These are phyloP conservation scores for Combretum micranthum DNA, from an alignment of 345 rosid genomes.

Conservation along the genomic window DNA sequence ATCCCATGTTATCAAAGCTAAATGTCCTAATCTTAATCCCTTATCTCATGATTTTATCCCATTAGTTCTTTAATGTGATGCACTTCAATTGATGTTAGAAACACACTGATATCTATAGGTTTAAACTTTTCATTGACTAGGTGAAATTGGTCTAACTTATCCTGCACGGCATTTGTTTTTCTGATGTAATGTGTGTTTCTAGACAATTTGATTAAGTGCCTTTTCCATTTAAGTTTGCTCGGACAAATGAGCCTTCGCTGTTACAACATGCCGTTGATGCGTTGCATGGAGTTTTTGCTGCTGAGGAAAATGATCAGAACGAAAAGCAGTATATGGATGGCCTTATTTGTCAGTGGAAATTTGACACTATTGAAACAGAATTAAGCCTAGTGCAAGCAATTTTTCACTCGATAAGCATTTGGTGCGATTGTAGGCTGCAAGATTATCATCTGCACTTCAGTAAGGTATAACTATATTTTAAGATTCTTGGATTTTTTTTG, in stretches of 20 bases:
- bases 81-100: no score
- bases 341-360: constrained; percentile 48
- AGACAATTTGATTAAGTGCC: not conserved
- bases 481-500: not conserved
- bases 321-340: constrained; percentile 51
- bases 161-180: no score
- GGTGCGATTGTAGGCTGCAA: constrained; percentile 69
- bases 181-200: not conserved
- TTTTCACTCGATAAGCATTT: constrained; percentile 50
- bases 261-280: constrained; percentile 49
- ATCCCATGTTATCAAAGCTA: no score
- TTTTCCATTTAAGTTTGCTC: constrained; percentile 55
- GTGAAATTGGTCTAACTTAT: no score
- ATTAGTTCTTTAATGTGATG: no score
- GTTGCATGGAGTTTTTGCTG: constrained; percentile 46
- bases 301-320: constrained; percentile 37
- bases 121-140: no score
- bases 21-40: no score
- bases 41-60: no score
- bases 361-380: constrained; percentile 27
- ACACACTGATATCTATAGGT: no score
- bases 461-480: constrained; percentile 46
- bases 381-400: constrained; percentile 49
- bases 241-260: constrained; percentile 61
- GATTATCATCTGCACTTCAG: constrained; percentile 83